Percentiles rank a stretch among this genome's conserved stretches.
phyloP scores from a whole-genome alignment of 83 land plant genomes.

The Thuja plicata region DNA sequence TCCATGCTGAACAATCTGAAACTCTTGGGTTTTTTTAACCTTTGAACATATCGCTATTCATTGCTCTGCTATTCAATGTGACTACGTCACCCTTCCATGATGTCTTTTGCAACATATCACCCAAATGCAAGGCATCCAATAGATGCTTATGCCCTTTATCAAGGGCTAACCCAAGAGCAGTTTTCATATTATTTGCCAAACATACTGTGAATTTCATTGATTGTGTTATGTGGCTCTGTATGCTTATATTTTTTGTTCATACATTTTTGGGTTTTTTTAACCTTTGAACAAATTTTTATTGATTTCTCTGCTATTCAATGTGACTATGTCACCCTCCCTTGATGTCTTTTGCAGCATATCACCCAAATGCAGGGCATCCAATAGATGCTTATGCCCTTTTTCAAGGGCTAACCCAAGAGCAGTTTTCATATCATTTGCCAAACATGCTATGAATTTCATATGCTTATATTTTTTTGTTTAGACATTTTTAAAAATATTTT shows the following conservation, averaged over 20 bases:
- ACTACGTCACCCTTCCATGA: constrained; percentile 29
- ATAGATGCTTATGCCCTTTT: constrained; percentile 21
- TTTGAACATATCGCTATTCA: too few relatives aligned
- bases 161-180: constrained; percentile 32
- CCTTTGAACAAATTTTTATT: too few relatives aligned
- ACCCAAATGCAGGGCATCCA: constrained; percentile 25
- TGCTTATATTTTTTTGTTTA: too few relatives aligned
- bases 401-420: constrained; percentile 31
- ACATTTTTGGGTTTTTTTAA: too few relatives aligned
- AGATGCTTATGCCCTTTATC: constrained; percentile 23
- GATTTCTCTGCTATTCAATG: constrained; percentile 27
- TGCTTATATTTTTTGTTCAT: too few relatives aligned
- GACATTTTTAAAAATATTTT: too few relatives aligned
- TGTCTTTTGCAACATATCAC: constrained; percentile 42
- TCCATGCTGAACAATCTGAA: too few relatives aligned
- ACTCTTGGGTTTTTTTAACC: too few relatives aligned
- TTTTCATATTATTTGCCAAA: constrained; percentile 27
- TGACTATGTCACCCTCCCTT: constrained; percentile 23
- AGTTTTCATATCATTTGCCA: constrained; percentile 29
- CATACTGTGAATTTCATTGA: too few relatives aligned
- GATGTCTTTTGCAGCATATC: constrained; percentile 49
- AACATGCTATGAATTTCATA: too few relatives aligned
- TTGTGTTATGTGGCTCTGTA: too few relatives aligned
- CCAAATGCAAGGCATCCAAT: constrained; percentile 24
- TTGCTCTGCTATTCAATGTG: constrained; percentile 26